A percentile compares a stretch with the other conserved stretches of the same genome.
These are phyloP conservation scores for Fusarium mundagurra DNA, from an alignment of 2,329 filamentous ascomycete species.

Conservation along the genomic window DNA sequence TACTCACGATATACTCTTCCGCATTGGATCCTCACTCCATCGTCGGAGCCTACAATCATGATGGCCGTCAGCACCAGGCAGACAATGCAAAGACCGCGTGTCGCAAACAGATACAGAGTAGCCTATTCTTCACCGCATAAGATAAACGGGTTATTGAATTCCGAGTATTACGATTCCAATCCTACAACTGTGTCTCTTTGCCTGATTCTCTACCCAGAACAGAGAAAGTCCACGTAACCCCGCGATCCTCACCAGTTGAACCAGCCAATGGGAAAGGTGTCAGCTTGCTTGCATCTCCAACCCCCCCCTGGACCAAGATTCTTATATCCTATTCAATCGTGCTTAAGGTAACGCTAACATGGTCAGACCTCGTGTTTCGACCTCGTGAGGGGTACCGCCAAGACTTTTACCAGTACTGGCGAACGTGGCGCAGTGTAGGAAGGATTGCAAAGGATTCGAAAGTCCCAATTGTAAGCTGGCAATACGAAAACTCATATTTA, in stretches of 20 bases:
- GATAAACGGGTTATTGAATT: accelerated
- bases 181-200: background rate
- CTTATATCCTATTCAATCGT: background rate
- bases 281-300: too few relatives aligned
- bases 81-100: accelerated
- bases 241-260: background rate
- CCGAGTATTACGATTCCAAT: background rate
- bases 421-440: background rate
- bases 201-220: background rate
- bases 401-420: background rate
- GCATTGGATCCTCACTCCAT: background rate
- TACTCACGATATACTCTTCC: too few relatives aligned
- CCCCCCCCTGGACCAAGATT: accelerated
- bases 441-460: background rate
- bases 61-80: background rate
- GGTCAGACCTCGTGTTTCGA: background rate
- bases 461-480: accelerated
- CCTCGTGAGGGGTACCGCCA: background rate
- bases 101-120: background rate
- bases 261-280: background rate
- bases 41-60: background rate
- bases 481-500: background rate
- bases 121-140: too few relatives aligned
- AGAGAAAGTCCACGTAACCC: background rate
- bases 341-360: background rate